Evolutionary conservation across 225 moss, liverwort and hornwort species (phyloP).

Genomic region (Sphagnum contortum): DNA sequence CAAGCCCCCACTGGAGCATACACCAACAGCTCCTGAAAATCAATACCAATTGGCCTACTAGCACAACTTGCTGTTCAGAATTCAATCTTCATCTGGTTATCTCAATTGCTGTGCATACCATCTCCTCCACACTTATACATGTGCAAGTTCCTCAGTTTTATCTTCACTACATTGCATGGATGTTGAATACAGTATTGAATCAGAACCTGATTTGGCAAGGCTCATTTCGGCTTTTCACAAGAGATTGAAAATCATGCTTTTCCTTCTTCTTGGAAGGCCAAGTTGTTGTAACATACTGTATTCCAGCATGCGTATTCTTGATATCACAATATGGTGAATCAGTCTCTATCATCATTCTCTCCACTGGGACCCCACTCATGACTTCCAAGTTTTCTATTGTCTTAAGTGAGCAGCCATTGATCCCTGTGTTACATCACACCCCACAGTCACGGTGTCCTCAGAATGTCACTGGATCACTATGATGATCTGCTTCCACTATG

Average conservation of each 20-base stretch:
- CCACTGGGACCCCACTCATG: constrained; percentile 60
- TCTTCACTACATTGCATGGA: too few relatives aligned
- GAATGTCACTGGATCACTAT: background rate
- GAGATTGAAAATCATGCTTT: constrained; percentile 57
- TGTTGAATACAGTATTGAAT: background rate
- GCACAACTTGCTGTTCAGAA: too few relatives aligned
- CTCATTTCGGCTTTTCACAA: constrained; percentile 87
- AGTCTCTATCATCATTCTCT: constrained; percentile 88
- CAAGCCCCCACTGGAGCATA: background rate
- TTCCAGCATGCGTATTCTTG: constrained; percentile 82
- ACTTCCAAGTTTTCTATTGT: constrained; percentile 71
- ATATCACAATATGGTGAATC: constrained; percentile 95
- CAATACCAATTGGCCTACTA: too few relatives aligned
- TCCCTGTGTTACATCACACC: constrained; percentile 25
- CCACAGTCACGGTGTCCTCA: background rate
- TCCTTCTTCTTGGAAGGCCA: constrained; percentile 98
- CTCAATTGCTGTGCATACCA: too few relatives aligned
- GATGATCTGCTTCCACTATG: too few relatives aligned
- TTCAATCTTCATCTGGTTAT: too few relatives aligned
- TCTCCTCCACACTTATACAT: too few relatives aligned
- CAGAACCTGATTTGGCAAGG: constrained; percentile 88
- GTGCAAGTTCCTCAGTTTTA: too few relatives aligned
- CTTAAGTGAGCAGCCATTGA: constrained; percentile 97
- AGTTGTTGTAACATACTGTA: constrained; percentile 59
- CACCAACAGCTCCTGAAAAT: too few relatives aligned